These are phyloP conservation scores for Poronia punctata DNA, from an alignment of 495 filamentous ascomycete genomes.

Conservation along the genomic window DNA sequence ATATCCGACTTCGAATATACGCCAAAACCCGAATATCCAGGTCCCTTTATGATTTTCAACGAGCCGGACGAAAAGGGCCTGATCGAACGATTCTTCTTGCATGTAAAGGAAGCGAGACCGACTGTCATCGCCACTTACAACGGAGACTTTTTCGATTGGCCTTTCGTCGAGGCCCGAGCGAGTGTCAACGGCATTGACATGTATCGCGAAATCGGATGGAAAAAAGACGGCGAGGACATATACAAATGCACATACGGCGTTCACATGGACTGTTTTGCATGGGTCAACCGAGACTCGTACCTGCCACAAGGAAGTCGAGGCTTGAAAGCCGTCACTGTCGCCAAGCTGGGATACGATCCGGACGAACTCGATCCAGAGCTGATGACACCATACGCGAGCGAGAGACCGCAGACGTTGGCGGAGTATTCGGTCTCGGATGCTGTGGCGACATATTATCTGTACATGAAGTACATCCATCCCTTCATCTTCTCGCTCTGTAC, in stretches of 20 bases:
- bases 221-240: constrained; percentile 88
- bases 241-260: constrained; percentile 92
- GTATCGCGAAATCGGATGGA: constrained; percentile 97
- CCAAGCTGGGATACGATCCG: constrained; percentile 96
- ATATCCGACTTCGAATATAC: constrained; percentile 98
- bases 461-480: constrained; percentile 99
- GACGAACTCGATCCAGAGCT: constrained; percentile 97
- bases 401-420: constrained; percentile 85
- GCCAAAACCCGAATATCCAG: constrained; percentile 90
- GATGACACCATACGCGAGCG: constrained; percentile 91
- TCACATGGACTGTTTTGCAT: constrained; percentile 98
- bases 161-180: constrained; percentile 89
- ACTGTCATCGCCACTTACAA: constrained; percentile 99
- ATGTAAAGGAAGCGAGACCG: constrained; percentile 89
- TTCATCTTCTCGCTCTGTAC: constrained; percentile 99
- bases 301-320: constrained; percentile 95
- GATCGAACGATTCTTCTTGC: constrained; percentile 87
- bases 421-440: constrained; percentile 99
- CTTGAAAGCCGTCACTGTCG: constrained; percentile 94
- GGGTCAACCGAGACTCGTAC: constrained; percentile 98
- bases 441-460: constrained; percentile 96
- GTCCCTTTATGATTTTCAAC: constrained; percentile 95
- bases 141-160: constrained; percentile 99
- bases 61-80: constrained; percentile 87
- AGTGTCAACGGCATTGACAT: constrained; percentile 96